phyloP scores from a whole-genome alignment of 305 asterid genomes.

The Fraxinus ornus region DNA sequence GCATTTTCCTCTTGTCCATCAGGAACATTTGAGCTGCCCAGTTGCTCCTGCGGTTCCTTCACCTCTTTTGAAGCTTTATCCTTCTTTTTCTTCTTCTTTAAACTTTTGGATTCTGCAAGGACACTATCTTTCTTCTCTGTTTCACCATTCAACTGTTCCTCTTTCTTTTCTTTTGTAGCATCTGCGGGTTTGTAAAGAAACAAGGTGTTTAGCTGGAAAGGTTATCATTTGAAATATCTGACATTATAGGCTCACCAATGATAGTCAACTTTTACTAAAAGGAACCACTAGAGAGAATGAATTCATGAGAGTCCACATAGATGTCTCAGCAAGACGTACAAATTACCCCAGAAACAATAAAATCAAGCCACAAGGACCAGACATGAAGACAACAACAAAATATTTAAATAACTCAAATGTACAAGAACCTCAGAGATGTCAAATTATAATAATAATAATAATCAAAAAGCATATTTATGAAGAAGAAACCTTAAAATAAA shows the following conservation, averaged over 20 bases:
- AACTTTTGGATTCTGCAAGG: conserved; percentile 64
- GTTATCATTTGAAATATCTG: not conserved
- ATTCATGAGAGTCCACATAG: not conserved
- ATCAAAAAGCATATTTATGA: not conserved
- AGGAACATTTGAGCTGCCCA: conserved; percentile 18
- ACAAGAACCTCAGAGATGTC: not conserved
- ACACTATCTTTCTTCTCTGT: conserved; percentile 50
- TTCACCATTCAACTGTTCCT: conserved; percentile 41
- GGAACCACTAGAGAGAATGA: not conserved
- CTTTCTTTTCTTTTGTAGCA: conserved; percentile 44
- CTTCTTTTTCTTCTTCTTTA: conserved; percentile 91
- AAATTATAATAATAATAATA: not conserved
- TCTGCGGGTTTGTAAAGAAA: conserved; percentile 29
- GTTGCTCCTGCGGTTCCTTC: conserved; percentile 57
- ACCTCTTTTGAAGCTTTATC: conserved; percentile 63
- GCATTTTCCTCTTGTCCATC: conserved; percentile 29
- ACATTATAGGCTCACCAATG: not conserved
- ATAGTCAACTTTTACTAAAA: not conserved
- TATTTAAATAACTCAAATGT: not conserved
- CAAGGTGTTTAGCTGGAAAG: not conserved
- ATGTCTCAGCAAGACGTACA: not conserved
- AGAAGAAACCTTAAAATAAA: not conserved
- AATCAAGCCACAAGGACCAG: not conserved
- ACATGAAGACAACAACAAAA: not conserved
- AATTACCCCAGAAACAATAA: not conserved